A percentile compares a stretch with the other conserved stretches of the same genome.
Conservation (phyloP, 768 basidiomycete genomes). For the Rossbeevera mucosa region DNA sequence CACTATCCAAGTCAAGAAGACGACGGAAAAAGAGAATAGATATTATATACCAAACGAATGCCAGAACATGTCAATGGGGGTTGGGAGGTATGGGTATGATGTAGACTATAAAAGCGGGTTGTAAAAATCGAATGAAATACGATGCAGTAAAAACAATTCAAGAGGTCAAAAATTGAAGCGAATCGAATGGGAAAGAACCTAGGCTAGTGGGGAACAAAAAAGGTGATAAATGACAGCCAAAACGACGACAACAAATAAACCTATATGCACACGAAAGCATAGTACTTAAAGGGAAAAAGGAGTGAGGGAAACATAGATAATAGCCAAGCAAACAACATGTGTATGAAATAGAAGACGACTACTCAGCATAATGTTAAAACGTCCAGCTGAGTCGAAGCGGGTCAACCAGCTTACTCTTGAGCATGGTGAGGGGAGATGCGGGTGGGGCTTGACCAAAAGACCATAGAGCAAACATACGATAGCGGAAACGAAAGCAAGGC, state of each 20-base stretch:
- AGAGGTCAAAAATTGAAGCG: slow-evolving; percentile 3
- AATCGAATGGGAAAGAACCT: slow-evolving; percentile 5
- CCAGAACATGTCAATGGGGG: slow-evolving; percentile 6
- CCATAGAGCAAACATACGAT: slow-evolving; percentile 15
- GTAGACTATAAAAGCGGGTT: slow-evolving; percentile 16
- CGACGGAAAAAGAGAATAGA: slow-evolving; percentile 18
- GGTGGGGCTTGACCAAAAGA: slow-evolving; percentile 23
- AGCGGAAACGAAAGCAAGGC: slow-evolving; percentile 29
- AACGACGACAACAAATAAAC: slow-evolving; percentile 18
- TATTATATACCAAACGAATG: slow-evolving; percentile 32
- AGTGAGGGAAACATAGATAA: slow-evolving; percentile 24
- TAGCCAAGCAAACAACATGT: slow-evolving; percentile 20
- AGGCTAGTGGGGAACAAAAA: slow-evolving; percentile 10
- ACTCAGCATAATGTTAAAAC: slow-evolving; percentile 25
- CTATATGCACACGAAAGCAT: slow-evolving; percentile 30
- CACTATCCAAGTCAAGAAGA: slow-evolving; percentile 16
- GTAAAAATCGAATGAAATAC: slow-evolving; percentile 8
- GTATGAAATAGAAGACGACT: slow-evolving; percentile 12
- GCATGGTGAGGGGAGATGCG: slow-evolving; percentile 11
- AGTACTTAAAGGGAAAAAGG: background rate
- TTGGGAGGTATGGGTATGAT: slow-evolving; percentile 10
- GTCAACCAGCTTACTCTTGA: slow-evolving; percentile 10
- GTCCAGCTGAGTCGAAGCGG: slow-evolving; percentile 18
- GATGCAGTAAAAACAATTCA: slow-evolving; percentile 7
- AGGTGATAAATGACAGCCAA: slow-evolving; percentile 26